phyloP scores from a whole-genome alignment of 2,329 filamentous ascomycete genomes.

The Coniella vitis region DNA sequence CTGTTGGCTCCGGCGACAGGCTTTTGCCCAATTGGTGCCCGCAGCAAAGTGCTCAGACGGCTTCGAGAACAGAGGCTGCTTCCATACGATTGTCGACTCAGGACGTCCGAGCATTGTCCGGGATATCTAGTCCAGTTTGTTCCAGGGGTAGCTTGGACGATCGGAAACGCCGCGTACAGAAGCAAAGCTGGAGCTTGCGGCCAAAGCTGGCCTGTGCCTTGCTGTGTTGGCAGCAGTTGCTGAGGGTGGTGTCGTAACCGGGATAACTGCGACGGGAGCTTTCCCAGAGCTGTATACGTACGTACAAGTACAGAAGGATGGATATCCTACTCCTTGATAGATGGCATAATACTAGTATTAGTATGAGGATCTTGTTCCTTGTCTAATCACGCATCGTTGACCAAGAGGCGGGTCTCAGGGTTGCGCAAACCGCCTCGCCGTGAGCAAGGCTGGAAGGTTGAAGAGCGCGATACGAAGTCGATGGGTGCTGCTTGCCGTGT shows the following conservation, averaged over 20 bases:
- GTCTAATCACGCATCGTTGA: too few species aligned
- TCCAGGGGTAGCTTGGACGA: constrained; percentile 13
- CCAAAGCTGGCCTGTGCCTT: constrained; percentile 4
- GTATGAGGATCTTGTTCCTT: too few species aligned
- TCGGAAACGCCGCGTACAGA: constrained; percentile 15
- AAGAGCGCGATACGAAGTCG: too few species aligned
- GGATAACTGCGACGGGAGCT: neutral
- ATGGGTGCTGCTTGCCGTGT: neutral
- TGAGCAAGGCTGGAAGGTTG: too few species aligned
- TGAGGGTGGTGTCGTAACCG: neutral
- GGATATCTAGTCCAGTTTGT: constrained; percentile 1
- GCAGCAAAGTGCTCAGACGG: too few species aligned
- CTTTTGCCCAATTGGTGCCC: too few species aligned
- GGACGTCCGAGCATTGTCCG: neutral
- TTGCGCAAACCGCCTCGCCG: neutral
- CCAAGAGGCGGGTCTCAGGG: too few species aligned
- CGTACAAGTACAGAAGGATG: neutral
- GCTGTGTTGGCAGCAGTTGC: neutral
- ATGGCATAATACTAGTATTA: too few species aligned
- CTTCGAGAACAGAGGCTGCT: neutral
- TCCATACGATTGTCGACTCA: neutral
- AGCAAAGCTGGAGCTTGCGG: constrained; percentile 6
- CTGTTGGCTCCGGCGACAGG: too few species aligned
- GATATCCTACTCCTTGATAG: neutral
- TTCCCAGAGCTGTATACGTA: neutral